These are phyloP conservation scores for Mercurialis annua DNA, from an alignment of 345 rosid species.

Conservation along the genomic window DNA sequence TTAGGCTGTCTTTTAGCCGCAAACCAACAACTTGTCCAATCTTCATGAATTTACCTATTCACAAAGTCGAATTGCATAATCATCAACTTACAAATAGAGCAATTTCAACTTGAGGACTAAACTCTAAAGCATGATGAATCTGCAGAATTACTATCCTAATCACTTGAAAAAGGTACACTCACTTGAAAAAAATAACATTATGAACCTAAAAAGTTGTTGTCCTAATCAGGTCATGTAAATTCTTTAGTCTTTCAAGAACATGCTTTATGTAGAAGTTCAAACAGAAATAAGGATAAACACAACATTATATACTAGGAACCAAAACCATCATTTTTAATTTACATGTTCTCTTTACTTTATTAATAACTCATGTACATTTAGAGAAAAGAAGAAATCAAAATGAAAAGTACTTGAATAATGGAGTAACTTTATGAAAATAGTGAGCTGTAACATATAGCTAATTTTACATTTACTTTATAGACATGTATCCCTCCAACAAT, in stretches of 20 bases:
- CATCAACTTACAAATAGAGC: too few relatives aligned
- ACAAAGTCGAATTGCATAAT: too few relatives aligned
- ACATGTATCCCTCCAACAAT: constrained; percentile 18
- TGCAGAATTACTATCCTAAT: too few relatives aligned
- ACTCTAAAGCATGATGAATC: too few relatives aligned
- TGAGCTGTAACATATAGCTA: constrained; percentile 21
- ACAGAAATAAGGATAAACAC: too few relatives aligned
- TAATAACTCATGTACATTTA: constrained; percentile 9
- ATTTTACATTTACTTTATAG: constrained; percentile 23
- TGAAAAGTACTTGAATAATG: constrained; percentile 21
- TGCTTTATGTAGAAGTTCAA: neutral
- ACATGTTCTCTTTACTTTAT: constrained; percentile 20
- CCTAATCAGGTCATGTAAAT: neutral
- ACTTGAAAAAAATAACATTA: neutral
- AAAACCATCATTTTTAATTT: neutral
- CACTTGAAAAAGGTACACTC: neutral
- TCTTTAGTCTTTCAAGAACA: neutral
- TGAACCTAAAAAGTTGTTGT: neutral
- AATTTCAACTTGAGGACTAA: too few relatives aligned
- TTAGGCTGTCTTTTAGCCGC: too few relatives aligned
- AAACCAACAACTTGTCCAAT: too few relatives aligned
- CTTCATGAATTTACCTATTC: too few relatives aligned
- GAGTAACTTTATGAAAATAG: constrained; percentile 15
- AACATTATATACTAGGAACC: neutral
- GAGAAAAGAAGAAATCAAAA: neutral